Conservation (phyloP, 139 green algal species). For the Eudorina sp. region DNA sequence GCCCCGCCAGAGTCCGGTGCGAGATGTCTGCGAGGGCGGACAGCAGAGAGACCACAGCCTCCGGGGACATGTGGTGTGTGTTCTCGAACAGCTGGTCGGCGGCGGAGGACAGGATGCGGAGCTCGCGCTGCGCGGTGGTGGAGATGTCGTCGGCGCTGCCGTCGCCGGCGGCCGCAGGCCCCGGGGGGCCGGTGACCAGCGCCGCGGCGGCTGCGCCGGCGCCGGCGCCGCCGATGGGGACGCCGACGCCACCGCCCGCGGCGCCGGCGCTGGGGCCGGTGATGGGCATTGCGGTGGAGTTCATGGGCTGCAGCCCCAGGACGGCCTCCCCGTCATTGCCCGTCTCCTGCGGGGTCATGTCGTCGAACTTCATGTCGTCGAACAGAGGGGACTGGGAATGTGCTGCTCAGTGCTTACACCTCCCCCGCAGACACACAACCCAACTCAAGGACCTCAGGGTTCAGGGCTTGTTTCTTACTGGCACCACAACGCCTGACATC, state of each 20-base stretch:
- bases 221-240: not conserved
- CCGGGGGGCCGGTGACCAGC: not conserved
- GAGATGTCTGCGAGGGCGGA: constrained; percentile 56
- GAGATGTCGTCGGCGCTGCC: constrained; percentile 21
- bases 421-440: too few relatives aligned
- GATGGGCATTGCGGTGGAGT: not conserved
- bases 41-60: constrained; percentile 77
- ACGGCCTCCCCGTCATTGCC: not conserved
- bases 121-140: constrained; percentile 20
- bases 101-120: constrained; percentile 52
- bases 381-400: too few relatives aligned
- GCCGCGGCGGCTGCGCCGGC: not conserved
- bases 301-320: not conserved
- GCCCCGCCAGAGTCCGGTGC: constrained; percentile 43
- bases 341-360: constrained; percentile 35
- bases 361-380: too few relatives aligned
- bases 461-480: too few relatives aligned
- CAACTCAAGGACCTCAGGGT: too few relatives aligned
- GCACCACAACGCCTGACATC: too few relatives aligned
- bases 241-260: not conserved
- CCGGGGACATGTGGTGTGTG: constrained; percentile 71
- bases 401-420: too few relatives aligned
- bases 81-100: constrained; percentile 80
- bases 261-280: not conserved
- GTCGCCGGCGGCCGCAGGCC: not conserved